A percentile compares a stretch with the other conserved stretches of the same genome.
Conservation (phyloP, 116 monocot genomes). For the Phalaenopsis hybrid region DNA sequence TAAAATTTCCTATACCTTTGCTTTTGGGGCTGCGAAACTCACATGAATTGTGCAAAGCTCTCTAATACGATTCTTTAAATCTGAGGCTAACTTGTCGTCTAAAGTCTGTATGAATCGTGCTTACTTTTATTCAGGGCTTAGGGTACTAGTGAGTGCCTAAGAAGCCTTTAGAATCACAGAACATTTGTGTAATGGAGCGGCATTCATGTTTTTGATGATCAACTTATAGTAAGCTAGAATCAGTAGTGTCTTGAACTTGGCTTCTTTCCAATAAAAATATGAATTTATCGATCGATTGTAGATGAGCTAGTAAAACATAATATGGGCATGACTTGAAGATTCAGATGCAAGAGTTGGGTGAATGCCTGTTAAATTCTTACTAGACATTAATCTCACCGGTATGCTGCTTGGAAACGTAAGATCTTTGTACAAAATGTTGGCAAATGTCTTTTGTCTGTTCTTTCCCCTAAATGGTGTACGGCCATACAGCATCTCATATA, state of each 20-base stretch:
- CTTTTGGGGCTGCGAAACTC: neutral
- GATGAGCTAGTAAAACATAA: too few relatives aligned
- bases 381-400: slow-evolving; percentile 44
- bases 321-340: neutral
- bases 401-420: slow-evolving; percentile 95
- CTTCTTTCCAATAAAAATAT: too few relatives aligned
- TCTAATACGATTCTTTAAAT: neutral
- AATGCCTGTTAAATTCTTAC: neutral
- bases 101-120: neutral
- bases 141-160: too few relatives aligned
- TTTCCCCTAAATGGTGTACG: slow-evolving; percentile 96
- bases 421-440: slow-evolving; percentile 90
- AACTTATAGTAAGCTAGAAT: too few relatives aligned
- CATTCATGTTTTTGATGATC: too few relatives aligned
- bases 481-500: slow-evolving; percentile 97
- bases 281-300: too few relatives aligned
- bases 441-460: slow-evolving; percentile 85
- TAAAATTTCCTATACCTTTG: neutral
- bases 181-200: too few relatives aligned
- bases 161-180: too few relatives aligned
- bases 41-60: neutral
- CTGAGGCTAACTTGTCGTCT: neutral
- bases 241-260: too few relatives aligned
- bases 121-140: neutral
- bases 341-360: neutral